A percentile compares a stretch with the other conserved stretches of the same genome.
phyloP scores from a whole-genome alignment of 2,329 filamentous ascomycete genomes.

The Fusarium albidum region DNA sequence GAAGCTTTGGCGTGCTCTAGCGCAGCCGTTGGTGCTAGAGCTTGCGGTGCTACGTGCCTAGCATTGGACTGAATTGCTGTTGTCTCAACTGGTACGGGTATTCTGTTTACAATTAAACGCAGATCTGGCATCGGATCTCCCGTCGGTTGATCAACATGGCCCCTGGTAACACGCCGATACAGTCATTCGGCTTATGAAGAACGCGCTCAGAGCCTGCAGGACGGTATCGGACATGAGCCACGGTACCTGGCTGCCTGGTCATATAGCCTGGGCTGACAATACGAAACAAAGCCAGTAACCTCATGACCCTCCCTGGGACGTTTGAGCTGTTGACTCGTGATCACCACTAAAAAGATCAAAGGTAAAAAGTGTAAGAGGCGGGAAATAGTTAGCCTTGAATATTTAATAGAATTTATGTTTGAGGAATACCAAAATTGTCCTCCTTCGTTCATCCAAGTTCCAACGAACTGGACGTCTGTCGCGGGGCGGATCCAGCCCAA shows the following conservation, averaged over 20 bases:
- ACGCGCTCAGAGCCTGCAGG: conserved; percentile 30
- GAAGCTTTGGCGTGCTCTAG: not conserved
- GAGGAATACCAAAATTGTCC: no score
- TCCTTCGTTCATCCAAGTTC: no score
- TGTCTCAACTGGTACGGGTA: no score
- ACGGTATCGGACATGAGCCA: not conserved
- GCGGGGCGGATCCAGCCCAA: conserved; percentile 11
- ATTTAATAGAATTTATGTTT: no score
- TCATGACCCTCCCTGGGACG: no score
- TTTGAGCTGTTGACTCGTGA: no score
- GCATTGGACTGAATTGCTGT: no score
- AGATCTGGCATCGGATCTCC: not conserved
- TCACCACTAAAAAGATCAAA: no score
- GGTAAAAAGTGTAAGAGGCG: no score
- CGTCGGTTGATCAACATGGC: conserved; percentile 1
- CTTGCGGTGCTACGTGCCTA: not conserved
- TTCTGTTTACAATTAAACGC: no score
- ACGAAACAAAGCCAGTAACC: not conserved
- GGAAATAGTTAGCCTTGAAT: no score
- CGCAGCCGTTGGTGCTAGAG: not conserved
- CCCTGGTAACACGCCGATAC: conserved; percentile 15
- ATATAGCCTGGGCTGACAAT: not conserved
- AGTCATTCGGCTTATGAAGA: conserved; percentile 31
- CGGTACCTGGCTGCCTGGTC: not conserved
- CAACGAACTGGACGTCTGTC: not conserved